Percentiles rank a stretch among this genome's conserved stretches.
Conservation (phyloP, 2,329 filamentous ascomycete species). For the Trichoderma harzianum region DNA sequence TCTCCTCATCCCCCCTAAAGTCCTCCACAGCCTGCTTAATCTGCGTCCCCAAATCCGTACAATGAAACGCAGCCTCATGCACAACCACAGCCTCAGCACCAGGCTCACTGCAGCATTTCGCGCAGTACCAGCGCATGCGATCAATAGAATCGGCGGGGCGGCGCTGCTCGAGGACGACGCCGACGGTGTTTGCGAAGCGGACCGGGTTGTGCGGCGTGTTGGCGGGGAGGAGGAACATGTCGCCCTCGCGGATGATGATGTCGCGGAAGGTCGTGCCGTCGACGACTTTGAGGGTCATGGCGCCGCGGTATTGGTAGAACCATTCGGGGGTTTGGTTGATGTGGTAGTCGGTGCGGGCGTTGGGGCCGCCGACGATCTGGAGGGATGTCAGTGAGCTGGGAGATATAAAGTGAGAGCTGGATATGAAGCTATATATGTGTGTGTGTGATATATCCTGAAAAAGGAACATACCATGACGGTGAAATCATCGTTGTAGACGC, state of each 20-base stretch:
- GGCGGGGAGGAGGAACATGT: constrained; percentile 88
- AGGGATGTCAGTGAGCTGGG: neutral
- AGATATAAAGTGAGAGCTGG: neutral
- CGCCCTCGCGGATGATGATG: constrained; percentile 85
- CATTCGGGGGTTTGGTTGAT: constrained; percentile 95
- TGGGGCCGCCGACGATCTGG: constrained; percentile 89
- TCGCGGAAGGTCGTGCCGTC: constrained; percentile 72
- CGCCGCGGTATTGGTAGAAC: constrained; percentile 95
- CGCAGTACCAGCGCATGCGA: constrained; percentile 88
- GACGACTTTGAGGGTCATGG: constrained; percentile 91
- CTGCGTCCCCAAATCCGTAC: constrained; percentile 87
- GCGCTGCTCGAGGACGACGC: constrained; percentile 84
- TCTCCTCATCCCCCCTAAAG: constrained; percentile 65
- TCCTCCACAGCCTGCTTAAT: constrained; percentile 86
- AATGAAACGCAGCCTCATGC: constrained; percentile 83
- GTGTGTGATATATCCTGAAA: too few relatives aligned
- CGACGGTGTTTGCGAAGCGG: constrained; percentile 89
- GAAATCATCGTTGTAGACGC: constrained; percentile 81
- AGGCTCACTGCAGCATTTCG: constrained; percentile 49
- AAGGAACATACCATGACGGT: constrained; percentile 66
- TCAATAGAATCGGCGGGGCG: constrained; percentile 69
- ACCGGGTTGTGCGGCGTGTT: constrained; percentile 97
- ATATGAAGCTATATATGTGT: neutral
- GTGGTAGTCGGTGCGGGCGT: constrained; percentile 95
- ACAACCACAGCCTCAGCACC: constrained; percentile 50